Percentiles rank a stretch among this genome's conserved stretches.
These are phyloP conservation scores for Colletotrichum noveboracense DNA, from an alignment of 2,329 filamentous ascomycete species.

Conservation along the genomic window DNA sequence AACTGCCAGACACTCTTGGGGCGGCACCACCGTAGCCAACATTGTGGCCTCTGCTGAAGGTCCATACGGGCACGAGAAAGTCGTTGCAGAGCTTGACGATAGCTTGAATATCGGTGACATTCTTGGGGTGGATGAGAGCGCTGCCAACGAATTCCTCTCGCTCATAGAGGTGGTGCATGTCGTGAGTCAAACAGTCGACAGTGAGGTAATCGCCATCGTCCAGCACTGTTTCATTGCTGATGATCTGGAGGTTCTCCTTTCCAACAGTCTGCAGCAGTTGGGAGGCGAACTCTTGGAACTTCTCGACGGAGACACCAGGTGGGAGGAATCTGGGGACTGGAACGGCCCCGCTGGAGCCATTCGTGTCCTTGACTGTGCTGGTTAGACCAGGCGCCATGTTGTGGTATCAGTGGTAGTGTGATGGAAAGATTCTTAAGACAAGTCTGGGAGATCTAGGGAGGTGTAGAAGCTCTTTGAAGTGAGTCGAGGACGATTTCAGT, in stretches of 20 bases:
- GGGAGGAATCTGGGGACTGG: slow-evolving; percentile 1
- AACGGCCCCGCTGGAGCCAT: not conserved
- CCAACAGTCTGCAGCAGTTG: not conserved
- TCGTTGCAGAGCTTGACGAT: slow-evolving; percentile 51
- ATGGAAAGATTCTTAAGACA: not conserved
- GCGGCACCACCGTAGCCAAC: slow-evolving; percentile 61
- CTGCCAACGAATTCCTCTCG: slow-evolving; percentile 48
- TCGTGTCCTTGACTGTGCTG: not conserved
- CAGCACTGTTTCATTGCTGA: not conserved
- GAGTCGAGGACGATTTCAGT: not conserved
- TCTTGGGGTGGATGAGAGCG: slow-evolving; percentile 36
- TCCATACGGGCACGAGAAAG: slow-evolving; percentile 50
- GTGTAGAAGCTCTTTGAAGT: not conserved
- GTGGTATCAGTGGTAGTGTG: not conserved
- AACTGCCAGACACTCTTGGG: slow-evolving; percentile 54
- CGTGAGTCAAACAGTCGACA: slow-evolving; percentile 26
- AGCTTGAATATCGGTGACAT: slow-evolving; percentile 48
- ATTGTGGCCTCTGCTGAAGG: slow-evolving; percentile 54
- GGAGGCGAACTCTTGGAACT: slow-evolving; percentile 4
- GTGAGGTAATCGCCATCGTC: slow-evolving; percentile 14
- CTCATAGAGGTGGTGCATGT: slow-evolving; percentile 42
- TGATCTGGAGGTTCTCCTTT: slow-evolving; percentile 11
- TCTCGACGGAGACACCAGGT: not conserved
- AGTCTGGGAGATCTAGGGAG: not conserved
- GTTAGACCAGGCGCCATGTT: slow-evolving; percentile 8